These are phyloP conservation scores for Protomyces gravidus DNA, from an alignment of 1,139 yeast species.

Conservation along the genomic window DNA sequence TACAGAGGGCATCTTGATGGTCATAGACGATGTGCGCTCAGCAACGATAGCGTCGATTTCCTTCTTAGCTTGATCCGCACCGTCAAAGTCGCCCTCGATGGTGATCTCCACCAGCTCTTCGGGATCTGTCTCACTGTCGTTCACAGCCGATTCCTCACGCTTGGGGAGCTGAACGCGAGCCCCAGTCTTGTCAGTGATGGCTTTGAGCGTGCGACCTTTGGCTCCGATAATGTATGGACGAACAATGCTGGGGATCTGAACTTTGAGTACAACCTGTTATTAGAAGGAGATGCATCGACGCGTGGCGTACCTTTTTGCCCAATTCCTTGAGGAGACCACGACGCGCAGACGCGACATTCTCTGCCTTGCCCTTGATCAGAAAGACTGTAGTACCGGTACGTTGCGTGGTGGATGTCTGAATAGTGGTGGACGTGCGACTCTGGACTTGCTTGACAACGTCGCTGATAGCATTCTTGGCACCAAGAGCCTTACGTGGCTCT, in stretches of 20 bases:
- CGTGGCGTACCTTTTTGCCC: conserved; percentile 47
- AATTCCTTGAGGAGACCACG: conserved; percentile 71
- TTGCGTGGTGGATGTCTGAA: conserved; percentile 79
- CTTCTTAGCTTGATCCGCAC: conserved; percentile 67
- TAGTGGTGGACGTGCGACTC: conserved; percentile 35
- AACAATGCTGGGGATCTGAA: conserved; percentile 71
- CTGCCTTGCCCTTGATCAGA: conserved; percentile 71
- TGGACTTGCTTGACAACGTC: conserved; percentile 26
- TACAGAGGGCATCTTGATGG: conserved; percentile 42
- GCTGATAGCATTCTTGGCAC: conserved; percentile 19
- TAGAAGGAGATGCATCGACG: not conserved
- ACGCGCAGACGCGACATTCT: conserved; percentile 65
- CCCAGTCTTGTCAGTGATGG: conserved; percentile 66
- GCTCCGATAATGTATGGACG: conserved; percentile 85
- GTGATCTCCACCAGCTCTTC: conserved; percentile 58
- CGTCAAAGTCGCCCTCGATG: conserved; percentile 81
- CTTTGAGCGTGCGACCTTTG: conserved; percentile 76
- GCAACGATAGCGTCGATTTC: conserved; percentile 69
- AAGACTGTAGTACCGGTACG: conserved; percentile 78
- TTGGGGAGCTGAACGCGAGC: conserved; percentile 72
- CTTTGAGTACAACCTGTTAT: conserved; percentile 54
- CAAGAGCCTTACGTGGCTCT: conserved; percentile 17
- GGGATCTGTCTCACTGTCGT: conserved; percentile 39
- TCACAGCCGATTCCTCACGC: conserved; percentile 40
- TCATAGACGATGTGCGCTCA: conserved; percentile 43